Conservation (phyloP, 2,329 filamentous ascomycete genomes). For the Aureobasidium vineae region DNA sequence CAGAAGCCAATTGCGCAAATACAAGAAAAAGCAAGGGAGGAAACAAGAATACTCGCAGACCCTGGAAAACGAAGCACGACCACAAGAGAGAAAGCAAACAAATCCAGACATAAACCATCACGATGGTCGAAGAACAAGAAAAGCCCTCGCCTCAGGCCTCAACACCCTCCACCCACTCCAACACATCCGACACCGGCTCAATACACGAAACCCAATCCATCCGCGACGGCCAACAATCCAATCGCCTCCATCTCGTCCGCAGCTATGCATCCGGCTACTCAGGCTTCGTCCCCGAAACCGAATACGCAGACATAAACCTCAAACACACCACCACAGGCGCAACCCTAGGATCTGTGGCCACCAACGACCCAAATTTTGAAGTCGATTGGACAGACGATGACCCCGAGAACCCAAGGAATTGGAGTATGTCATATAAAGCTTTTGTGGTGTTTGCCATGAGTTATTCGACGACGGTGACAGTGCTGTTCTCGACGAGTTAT, state of each 20-base stretch:
- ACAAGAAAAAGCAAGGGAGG: not conserved
- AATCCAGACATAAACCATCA: not conserved
- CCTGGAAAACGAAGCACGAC: not conserved
- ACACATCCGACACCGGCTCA: conserved; percentile 14
- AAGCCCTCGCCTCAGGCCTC: not conserved
- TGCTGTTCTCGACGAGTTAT: conserved; percentile 76
- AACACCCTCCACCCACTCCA: not conserved
- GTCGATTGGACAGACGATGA: conserved; percentile 67
- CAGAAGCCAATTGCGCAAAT: not conserved
- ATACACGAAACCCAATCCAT: conserved; percentile 15
- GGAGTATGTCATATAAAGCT: conserved; percentile 60
- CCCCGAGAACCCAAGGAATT: conserved; percentile 65
- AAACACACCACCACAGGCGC: conserved; percentile 15
- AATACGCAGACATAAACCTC: conserved; percentile 26
- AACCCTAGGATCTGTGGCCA: conserved; percentile 30
- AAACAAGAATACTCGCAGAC: not conserved
- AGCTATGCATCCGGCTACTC: conserved; percentile 26
- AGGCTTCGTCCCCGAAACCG: conserved; percentile 14
- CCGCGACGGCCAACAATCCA: conserved; percentile 6
- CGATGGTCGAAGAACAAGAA: conserved; percentile 14
- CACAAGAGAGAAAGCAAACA: not conserved
- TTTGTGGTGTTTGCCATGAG: conserved; percentile 56
- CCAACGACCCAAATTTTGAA: conserved; percentile 62
- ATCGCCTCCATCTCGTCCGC: conserved; percentile 18
- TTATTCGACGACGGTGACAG: conserved; percentile 55